Conservation (phyloP, 2,329 filamentous ascomycete species). For the Verticillium nubilum region DNA sequence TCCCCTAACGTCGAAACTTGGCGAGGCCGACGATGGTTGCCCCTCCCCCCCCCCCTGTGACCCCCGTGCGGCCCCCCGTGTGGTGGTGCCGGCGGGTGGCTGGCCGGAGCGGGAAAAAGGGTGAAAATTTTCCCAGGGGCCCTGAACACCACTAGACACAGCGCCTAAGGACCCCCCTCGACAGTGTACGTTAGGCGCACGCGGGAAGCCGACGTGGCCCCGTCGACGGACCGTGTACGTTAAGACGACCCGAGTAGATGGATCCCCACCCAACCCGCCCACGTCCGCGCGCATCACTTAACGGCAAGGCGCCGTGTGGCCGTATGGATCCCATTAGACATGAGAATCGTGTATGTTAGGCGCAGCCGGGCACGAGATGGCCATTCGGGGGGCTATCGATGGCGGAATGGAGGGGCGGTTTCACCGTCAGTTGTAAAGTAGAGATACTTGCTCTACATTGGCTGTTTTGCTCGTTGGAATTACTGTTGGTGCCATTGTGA, state of each 20-base stretch:
- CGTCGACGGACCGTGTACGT: slow-evolving; percentile 12
- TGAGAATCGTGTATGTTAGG: slow-evolving; percentile 12
- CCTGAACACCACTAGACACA: neutral
- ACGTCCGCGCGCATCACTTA: slow-evolving; percentile 7
- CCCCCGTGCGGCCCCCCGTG: slow-evolving; percentile 7
- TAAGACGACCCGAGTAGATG: slow-evolving; percentile 12
- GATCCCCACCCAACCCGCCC: slow-evolving; percentile 5
- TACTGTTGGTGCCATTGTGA: neutral
- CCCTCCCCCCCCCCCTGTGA: neutral
- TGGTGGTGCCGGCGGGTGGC: slow-evolving; percentile 6
- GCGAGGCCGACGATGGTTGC: slow-evolving; percentile 6
- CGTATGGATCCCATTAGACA: slow-evolving; percentile 15
- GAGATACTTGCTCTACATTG: neutral
- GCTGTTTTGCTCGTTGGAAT: neutral
- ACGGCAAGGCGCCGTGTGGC: slow-evolving; percentile 11
- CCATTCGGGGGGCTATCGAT: neutral
- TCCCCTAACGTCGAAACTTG: slow-evolving; percentile 13
- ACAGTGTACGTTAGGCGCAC: slow-evolving; percentile 5
- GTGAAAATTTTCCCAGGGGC: slow-evolving; percentile 1
- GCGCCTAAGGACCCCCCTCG: neutral
- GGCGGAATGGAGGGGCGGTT: neutral
- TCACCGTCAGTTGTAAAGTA: neutral
- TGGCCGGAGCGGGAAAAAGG: slow-evolving; percentile 6
- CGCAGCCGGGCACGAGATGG: slow-evolving; percentile 7
- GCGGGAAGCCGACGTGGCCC: slow-evolving; percentile 10